phyloP scores from a whole-genome alignment of 2,329 filamentous ascomycete species.

The Cladosporium sp. region DNA sequence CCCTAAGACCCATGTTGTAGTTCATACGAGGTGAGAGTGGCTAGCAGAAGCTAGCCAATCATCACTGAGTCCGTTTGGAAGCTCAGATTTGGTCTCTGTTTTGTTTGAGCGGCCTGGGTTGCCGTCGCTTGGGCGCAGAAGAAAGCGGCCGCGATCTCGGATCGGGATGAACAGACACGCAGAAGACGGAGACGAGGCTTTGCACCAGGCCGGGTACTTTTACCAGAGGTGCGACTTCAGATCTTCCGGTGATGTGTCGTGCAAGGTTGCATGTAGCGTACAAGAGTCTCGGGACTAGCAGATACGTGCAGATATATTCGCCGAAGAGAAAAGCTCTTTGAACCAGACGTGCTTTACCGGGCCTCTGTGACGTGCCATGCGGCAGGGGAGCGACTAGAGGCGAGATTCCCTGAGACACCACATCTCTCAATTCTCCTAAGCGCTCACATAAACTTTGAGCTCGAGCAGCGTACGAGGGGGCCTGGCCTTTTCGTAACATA shows the following conservation, averaged over 20 bases:
- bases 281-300: background rate
- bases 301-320: background rate
- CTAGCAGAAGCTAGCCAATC: background rate
- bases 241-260: background rate
- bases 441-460: background rate
- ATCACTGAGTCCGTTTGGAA: background rate
- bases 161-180: background rate
- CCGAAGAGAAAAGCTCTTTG: background rate
- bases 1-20: background rate
- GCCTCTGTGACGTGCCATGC: background rate
- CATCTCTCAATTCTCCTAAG: background rate
- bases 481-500: background rate
- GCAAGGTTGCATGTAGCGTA: background rate
- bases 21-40: background rate
- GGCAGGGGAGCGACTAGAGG: background rate
- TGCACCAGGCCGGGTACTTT: background rate
- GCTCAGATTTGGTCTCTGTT: background rate
- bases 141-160: background rate
- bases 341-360: background rate
- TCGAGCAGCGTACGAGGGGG: background rate
- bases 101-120: background rate
- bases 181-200: background rate
- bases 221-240: background rate
- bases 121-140: background rate
- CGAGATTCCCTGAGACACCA: background rate